Evolutionary conservation across 352 stramenopile species (phyloP), one percentile per base, ranked within the genome.

Genomic region (Pythium utonaiense): DNA sequence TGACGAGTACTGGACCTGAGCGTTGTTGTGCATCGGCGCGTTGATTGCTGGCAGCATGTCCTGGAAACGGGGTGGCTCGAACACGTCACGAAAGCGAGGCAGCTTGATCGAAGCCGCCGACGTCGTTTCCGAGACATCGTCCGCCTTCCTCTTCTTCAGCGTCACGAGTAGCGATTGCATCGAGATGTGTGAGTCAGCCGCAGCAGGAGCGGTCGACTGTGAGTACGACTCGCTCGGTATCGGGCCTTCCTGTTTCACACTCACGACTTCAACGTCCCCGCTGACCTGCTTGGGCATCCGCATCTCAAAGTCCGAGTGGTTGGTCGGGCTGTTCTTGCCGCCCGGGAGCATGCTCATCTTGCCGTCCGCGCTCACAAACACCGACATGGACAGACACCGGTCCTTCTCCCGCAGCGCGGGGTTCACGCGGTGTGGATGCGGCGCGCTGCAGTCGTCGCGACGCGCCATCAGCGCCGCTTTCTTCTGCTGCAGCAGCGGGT

Each of bases 131-230:
- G 27, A 28, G 9, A 56, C 62, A 47, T 75, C 56, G 0, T 60
- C 63, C 44, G 78, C 47, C 24, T 78, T 81, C 45, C 75, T 73
- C 66, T 85, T 86, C 67, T 89, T 85, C 41, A 89, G 67, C 51
- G 73, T 85, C 64, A 82, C 79, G 3, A 89, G 69, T 27, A 89
- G 69, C 57, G 76, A 83, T 49, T 80, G 77, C 79, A 89, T 89
- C 28, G 79, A 89, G 61, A 89, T 86, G 62, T 51, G 63, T 48
- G 60, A 60, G 59, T 60, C 60, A 31, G 19, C 5, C n/a, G 47
- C 24, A 36, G 22, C 48, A 9, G 55, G 13, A 34, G 44, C 49
- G 10, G 47, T 34, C 33, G 58, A 49, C 27, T 17, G 24, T 41
- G 38, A 45, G 38, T 24, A 16, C 17, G 38, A 45, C 17, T 45